Evolutionary conservation across 495 filamentous ascomycete genomes (phyloP), one percentile per base, ranked within the genome.

Genomic region (Hypoxylon intermedium): DNA sequence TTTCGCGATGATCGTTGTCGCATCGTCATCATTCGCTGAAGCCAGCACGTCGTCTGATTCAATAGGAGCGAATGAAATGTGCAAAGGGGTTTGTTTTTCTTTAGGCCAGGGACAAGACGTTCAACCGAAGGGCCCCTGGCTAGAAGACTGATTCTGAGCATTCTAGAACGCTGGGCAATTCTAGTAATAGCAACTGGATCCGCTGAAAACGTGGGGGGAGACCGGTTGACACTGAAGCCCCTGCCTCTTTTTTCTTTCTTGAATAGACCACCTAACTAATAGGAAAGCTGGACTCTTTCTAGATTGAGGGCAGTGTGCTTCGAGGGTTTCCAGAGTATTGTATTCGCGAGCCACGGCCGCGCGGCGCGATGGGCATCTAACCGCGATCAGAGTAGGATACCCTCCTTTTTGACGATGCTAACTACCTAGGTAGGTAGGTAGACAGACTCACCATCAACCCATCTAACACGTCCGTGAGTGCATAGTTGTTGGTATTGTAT

Each of bases 121-220:
- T 46, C 24, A 37, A 33, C 31, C 26, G 46, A 46, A 57, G 13
- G 16, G 15, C 7, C 49, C 58, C 38, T 56, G 51, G 55, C 47
- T 53, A 46, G 51, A 23, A 15, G 21, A 46, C 26, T n/a, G 16
- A 46, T 52, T 60, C 40, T 58, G 21, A 46, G 54, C 42, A 65
- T 59, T 65, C 61, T 60, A 60, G 56, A 60, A 65, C 52, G 15
- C 56, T 57, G 33, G 52, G 41, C 56, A 43, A 53, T 65, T 60
- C 56, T 42, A 57, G 43, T 16, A 53, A 42, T n/a, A 65, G 55
- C 38, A 60, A 40, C 44, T 51, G 21, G 47, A 26, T 60, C 48
- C 52, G 62, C 56, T 42, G 46, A 60, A 65, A 60, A 65, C 62
- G 56, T 65, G 62, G 56, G 62, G 62, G 56, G 38, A 31, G 20